Base-by-base conservation (phyloP, 495 filamentous ascomycete species). In the Hypoxylon lienhwacheense region DNA sequence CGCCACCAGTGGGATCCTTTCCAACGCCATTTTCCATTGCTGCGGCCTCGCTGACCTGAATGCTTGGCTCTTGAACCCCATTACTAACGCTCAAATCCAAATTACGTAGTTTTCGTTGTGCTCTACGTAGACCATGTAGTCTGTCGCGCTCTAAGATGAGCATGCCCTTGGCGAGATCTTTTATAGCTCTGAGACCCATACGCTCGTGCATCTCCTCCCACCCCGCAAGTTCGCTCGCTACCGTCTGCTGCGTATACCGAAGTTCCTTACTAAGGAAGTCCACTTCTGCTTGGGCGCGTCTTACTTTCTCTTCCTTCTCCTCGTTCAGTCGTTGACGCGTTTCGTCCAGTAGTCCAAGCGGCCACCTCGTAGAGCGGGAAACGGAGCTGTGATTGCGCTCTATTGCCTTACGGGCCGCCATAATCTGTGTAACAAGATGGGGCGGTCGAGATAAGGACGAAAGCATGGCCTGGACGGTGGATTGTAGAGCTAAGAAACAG, bases 201-300 rank as follows among this genome's bases (percentile, higher is more conserved):
- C 81, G 82, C 58, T 86, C 90, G 42, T 91, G 84, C 75, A 89
- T 82, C 10, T 93, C 90, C 61, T 95, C 89, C 87, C 92, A 97
- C 1, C 89, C 91, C 1, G 93, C 92, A 51, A 99, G 66, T 68
- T 99, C 95, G 5, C 83, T 77, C 8, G 95, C 92, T 4, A 97
- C 91, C 7, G 91, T 89, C 67, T 91, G 88, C 70, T 96, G 91
- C 41, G 91, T 96, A 66, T 95, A 97, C 25, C 88, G 73, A 14
- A 99, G 69, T 64, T 99, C 95, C 37, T 81, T 81, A 0, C 85
- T 84, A 12, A 96, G 66, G 17, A 74, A 76, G 25, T 82, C 76
- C 6, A 87, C 72, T 59, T 96, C 88, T 12, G 74, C 66, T 54
- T 85, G 78, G 10, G 77, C 78, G 17, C 81, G 79, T 35, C 77